A percentile compares a stretch with the other conserved stretches of the same genome.
These are phyloP conservation scores for Cladophialophora psammophila DNA, from an alignment of 2,329 filamentous ascomycete genomes.

Conservation along the genomic window DNA sequence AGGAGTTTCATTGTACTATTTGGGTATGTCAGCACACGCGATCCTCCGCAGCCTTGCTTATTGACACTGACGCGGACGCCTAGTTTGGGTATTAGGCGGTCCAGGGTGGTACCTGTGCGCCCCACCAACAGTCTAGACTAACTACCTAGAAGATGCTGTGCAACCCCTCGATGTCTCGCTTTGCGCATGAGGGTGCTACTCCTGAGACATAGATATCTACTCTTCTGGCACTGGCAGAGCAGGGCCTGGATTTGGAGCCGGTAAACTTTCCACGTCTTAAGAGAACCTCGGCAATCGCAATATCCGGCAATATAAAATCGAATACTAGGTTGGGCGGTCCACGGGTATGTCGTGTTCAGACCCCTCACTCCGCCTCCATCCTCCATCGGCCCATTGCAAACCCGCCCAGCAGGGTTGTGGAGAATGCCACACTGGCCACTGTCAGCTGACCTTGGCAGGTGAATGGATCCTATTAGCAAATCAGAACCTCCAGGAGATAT, in stretches of 20 bases:
- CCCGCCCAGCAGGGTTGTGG: not conserved
- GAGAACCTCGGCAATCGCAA: not conserved
- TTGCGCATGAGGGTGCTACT: no score
- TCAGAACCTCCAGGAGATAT: not conserved
- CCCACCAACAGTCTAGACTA: no score
- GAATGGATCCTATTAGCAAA: not conserved
- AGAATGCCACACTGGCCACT: not conserved
- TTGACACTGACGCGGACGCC: not conserved
- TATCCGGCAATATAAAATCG: not conserved
- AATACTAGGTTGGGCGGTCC: not conserved
- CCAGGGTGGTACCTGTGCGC: not conserved
- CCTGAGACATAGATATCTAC: no score
- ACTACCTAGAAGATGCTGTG: no score
- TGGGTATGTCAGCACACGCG: slow-evolving; percentile 3
- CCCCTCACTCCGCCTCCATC: not conserved
- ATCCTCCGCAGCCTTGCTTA: not conserved
- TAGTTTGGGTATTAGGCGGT: not conserved
- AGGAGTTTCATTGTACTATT: not conserved
- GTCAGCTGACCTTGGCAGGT: not conserved
- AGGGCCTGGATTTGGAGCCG: not conserved
- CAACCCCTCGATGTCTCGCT: no score
- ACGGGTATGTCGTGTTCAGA: not conserved
- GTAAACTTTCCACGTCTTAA: not conserved
- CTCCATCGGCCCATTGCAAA: not conserved
- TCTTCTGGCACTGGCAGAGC: no score